Evolutionary conservation across 305 asterid genomes (phyloP).

Genomic region (Fraxinus floribunda): DNA sequence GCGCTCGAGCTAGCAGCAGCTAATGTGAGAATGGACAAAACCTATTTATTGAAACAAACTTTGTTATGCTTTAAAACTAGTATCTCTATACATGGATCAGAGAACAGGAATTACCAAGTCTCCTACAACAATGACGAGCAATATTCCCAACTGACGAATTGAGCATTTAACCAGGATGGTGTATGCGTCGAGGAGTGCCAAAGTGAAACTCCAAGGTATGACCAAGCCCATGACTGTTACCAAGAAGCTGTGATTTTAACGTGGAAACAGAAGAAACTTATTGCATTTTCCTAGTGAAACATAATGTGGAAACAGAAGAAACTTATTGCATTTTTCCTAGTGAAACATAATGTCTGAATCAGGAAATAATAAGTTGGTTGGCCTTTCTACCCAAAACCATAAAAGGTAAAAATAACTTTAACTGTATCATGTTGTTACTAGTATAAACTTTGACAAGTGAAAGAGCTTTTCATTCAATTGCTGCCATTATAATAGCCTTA

Average conservation of each 20-base stretch:
- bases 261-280: conserved; percentile 4
- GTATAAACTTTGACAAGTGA: not conserved
- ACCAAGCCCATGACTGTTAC: conserved; percentile 72
- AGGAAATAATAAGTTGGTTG: not conserved
- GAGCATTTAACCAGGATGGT: conserved; percentile 49
- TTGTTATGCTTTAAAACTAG: conserved; percentile 13
- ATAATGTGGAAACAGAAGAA: no score
- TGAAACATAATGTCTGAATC: not conserved
- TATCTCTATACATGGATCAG: not conserved
- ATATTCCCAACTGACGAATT: conserved; percentile 47
- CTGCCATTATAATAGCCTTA: not conserved
- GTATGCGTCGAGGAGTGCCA: conserved; percentile 64
- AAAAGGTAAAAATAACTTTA: not conserved
- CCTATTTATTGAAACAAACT: conserved; percentile 34
- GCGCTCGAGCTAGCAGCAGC: conserved; percentile 80
- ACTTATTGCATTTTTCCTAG: no score
- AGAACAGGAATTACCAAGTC: conserved; percentile 55
- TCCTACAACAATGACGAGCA: conserved; percentile 59
- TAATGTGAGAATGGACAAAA: conserved; percentile 53
- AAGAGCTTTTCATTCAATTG: not conserved
- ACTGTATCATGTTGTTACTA: not conserved
- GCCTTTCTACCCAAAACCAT: not conserved
- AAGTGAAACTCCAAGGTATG: conserved; percentile 79
- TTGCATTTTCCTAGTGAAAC: not conserved
- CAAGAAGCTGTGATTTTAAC: conserved; percentile 47